A percentile compares a stretch with the other conserved stretches of the same genome.
Evolutionary conservation across 2,329 filamentous ascomycete genomes (phyloP).

Genomic region (Xylaria sp.): DNA sequence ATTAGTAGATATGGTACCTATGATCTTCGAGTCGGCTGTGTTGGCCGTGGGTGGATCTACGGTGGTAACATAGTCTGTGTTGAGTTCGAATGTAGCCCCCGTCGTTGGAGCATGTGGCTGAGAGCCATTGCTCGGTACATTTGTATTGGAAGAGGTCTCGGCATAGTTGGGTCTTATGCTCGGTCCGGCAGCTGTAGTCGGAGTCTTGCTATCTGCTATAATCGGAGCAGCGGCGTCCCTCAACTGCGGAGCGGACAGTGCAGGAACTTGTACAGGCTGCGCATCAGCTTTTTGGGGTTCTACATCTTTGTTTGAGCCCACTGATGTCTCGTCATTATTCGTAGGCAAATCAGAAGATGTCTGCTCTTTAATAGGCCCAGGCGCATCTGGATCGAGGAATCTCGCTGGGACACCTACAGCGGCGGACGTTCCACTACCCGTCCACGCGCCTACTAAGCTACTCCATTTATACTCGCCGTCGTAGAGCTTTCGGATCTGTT

Average conservation of each 20-base stretch:
- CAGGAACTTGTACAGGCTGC: neutral
- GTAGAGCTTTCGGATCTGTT: slow-evolving; percentile 79
- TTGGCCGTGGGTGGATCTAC: neutral
- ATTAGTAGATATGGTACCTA: neutral
- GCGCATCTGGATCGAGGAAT: slow-evolving; percentile 64
- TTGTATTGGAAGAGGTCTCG: neutral
- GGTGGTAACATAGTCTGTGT: slow-evolving; percentile 3
- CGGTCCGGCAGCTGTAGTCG: neutral
- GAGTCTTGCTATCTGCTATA: neutral
- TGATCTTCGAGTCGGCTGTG: neutral
- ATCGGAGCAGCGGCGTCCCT: neutral
- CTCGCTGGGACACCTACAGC: slow-evolving; percentile 82
- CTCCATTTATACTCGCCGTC: slow-evolving; percentile 86
- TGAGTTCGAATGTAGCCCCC: slow-evolving; percentile 26
- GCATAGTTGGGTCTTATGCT: neutral
- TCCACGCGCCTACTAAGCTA: slow-evolving; percentile 81
- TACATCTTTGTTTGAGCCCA: slow-evolving; percentile 20
- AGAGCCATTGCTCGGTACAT: neutral
- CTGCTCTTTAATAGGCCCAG: slow-evolving; percentile 45
- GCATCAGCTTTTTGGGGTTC: neutral
- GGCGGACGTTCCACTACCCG: slow-evolving; percentile 72
- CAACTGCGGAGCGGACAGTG: neutral
- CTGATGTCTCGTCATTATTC: slow-evolving; percentile 15
- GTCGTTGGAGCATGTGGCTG: slow-evolving; percentile 28
- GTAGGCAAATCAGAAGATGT: slow-evolving; percentile 25